Evolutionary conservation across 2,329 filamentous ascomycete species (phyloP).

Genomic region (Talaromyces pinophilus): DNA sequence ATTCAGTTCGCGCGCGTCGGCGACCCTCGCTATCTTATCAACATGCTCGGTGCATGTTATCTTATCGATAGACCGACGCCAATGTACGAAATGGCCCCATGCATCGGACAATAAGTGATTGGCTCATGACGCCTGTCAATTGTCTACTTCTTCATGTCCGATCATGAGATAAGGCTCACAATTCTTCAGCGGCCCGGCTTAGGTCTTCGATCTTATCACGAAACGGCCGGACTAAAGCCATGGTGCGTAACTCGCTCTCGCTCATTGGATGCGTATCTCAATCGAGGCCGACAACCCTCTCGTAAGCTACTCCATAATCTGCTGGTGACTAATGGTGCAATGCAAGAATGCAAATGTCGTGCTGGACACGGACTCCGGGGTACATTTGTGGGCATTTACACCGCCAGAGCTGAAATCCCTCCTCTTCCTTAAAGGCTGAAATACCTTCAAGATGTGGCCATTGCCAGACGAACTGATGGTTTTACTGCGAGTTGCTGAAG

Average conservation of each 20-base stretch:
- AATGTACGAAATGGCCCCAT: conserved; percentile 8
- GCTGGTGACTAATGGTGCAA: background rate
- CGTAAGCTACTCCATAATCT: background rate
- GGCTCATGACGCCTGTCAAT: background rate
- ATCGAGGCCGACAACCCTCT: background rate
- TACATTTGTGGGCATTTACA: background rate
- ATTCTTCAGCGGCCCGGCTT: background rate
- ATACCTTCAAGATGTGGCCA: background rate
- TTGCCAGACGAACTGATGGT: background rate
- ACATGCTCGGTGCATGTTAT: background rate
- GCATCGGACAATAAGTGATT: conserved; percentile 10
- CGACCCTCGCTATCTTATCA: background rate
- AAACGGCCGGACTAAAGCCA: background rate
- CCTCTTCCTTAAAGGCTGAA: background rate
- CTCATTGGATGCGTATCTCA: background rate
- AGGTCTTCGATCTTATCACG: background rate
- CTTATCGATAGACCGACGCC: conserved; percentile 2
- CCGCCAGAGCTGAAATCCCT: background rate
- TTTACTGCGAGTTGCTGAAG: background rate
- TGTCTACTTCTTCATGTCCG: background rate
- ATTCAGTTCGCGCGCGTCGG: background rate
- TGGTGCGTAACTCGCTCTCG: background rate
- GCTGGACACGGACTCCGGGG: background rate
- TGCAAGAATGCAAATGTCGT: background rate
- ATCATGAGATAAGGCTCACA: background rate